These are phyloP conservation scores for Cyclotella baltica DNA, from an alignment of 108 stramenopile genomes.

Conservation along the genomic window DNA sequence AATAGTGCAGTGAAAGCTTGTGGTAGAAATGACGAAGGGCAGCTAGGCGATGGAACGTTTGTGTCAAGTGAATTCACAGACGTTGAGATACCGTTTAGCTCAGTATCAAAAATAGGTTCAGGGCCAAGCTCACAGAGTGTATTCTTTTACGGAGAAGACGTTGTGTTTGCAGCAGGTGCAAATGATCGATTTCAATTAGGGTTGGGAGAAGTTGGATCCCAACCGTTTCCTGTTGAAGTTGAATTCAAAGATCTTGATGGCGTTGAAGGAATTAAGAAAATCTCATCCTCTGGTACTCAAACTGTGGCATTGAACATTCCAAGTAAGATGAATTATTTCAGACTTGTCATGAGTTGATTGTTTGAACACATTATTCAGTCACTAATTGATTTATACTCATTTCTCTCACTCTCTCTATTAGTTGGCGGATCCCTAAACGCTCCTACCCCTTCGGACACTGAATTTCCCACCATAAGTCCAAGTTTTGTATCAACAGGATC, in stretches of 20 bases:
- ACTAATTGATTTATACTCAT: background rate
- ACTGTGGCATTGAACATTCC: constrained; percentile 7
- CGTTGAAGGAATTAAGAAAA: constrained; percentile 5
- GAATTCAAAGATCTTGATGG: constrained; percentile 7
- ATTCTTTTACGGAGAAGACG: constrained; percentile 31
- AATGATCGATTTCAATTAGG: constrained; percentile 36
- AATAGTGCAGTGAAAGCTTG: constrained; percentile 40
- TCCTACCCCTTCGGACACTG: background rate
- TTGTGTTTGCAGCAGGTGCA: constrained; percentile 13
- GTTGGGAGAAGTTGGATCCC: background rate
- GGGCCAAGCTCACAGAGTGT: constrained; percentile 45
- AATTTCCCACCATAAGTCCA: constrained; percentile 8
- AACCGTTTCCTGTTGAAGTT: background rate
- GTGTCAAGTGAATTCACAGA: constrained; percentile 18
- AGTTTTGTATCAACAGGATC: background rate
- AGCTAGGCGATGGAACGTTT: constrained; percentile 48
- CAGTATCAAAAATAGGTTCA: constrained; percentile 15
- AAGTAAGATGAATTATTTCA: background rate
- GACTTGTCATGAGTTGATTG: too few relatives aligned
- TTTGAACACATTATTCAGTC: background rate
- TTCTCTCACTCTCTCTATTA: background rate
- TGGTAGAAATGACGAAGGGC: constrained; percentile 45
- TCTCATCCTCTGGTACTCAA: constrained; percentile 12
- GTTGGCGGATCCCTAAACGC: background rate
- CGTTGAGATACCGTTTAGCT: constrained; percentile 10